Percentiles rank a stretch among this genome's conserved stretches.
Conservation (phyloP, 257 asterid species). For the Capsicum rhomboideum region DNA sequence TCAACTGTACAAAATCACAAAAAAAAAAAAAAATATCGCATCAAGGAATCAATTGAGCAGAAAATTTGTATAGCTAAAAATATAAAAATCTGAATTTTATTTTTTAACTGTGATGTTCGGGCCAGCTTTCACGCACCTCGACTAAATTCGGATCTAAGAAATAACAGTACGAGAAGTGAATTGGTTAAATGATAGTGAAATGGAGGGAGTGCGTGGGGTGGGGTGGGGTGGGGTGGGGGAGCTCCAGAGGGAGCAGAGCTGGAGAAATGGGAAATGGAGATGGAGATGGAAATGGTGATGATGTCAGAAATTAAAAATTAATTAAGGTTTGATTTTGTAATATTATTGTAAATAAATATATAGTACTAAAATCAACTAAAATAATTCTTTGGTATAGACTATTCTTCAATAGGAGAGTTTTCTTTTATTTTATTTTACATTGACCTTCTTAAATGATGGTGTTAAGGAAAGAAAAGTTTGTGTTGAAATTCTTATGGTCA, state of each 20-base stretch:
- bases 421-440: neutral
- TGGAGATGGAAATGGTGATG: neutral
- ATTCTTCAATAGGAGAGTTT: neutral
- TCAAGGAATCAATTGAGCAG: neutral
- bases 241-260: conserved; percentile 5
- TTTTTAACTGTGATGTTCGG: too few species aligned
- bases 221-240: neutral
- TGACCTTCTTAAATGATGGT: neutral
- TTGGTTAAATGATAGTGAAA: neutral
- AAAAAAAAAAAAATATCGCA: neutral
- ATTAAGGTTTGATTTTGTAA: neutral
- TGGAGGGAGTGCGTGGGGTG: neutral
- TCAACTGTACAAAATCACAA: conserved; percentile 25
- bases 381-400: neutral
- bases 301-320: neutral
- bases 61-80: neutral
- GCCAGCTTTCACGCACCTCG: too few species aligned
- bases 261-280: neutral
- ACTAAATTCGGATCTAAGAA: neutral
- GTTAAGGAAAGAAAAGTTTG: neutral
- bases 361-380: neutral
- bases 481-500: neutral
- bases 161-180: neutral
- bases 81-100: neutral
- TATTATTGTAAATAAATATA: neutral